Percentiles rank a stretch among this genome's conserved stretches.
These are phyloP conservation scores for Carex parvula DNA, from an alignment of 176 grass and related monocot species.

Conservation along the genomic window DNA sequence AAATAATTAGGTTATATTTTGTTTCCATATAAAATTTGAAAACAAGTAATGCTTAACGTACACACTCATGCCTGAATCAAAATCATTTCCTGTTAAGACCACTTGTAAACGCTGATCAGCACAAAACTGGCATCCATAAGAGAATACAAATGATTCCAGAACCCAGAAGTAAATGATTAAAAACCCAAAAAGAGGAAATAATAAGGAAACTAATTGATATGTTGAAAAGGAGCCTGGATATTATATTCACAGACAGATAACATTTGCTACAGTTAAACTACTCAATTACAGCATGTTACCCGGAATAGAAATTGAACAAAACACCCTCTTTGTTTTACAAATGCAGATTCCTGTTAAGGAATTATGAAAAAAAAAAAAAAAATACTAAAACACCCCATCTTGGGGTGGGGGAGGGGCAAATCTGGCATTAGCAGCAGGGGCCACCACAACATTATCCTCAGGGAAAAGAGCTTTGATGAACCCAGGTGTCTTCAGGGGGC, in stretches of 20 bases:
- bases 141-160: neutral
- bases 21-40: neutral
- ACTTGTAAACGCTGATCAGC: neutral
- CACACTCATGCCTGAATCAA: neutral
- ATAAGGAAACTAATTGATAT: neutral
- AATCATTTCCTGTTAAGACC: neutral
- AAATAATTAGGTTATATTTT: neutral
- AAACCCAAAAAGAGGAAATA: neutral
- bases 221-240: constrained; percentile 4
- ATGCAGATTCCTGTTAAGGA: constrained; percentile 15
- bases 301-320: neutral
- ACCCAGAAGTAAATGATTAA: neutral
- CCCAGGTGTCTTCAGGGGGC: constrained; percentile 64
- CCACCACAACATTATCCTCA: constrained; percentile 60
- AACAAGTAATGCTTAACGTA: neutral
- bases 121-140: no score
- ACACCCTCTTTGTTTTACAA: constrained; percentile 7
- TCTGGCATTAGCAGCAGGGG: constrained; percentile 35
- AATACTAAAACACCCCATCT: neutral
- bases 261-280: constrained; percentile 14
- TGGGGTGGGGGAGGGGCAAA: constrained; percentile 32
- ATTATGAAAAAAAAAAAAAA: neutral
- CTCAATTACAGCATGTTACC: constrained; percentile 15
- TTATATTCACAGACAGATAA: constrained; percentile 21
- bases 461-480: constrained; percentile 93